These are phyloP conservation scores for Exsudoporus frostii DNA, from an alignment of 768 basidiomycete species.

Conservation along the genomic window DNA sequence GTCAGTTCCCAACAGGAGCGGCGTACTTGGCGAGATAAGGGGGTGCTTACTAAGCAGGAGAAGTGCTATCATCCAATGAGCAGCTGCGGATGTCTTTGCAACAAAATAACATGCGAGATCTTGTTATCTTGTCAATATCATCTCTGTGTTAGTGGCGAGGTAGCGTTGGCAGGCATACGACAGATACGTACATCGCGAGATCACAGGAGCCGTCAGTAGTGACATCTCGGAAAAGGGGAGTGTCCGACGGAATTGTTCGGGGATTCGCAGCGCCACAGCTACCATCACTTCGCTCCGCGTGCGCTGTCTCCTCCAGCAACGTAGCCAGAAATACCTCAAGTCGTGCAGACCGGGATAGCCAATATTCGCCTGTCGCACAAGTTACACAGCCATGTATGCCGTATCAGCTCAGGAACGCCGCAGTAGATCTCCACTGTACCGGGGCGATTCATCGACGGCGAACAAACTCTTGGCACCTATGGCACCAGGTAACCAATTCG, in stretches of 20 bases:
- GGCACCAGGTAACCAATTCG: not conserved
- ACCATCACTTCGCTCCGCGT: too few relatives aligned
- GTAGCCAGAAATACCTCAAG: not conserved
- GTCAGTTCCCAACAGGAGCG: not conserved
- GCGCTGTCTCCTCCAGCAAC: too few relatives aligned
- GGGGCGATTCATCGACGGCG: not conserved
- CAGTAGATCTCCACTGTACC: too few relatives aligned
- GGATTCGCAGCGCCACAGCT: too few relatives aligned
- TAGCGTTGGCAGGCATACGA: slow-evolving; percentile 9
- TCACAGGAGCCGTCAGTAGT: slow-evolving; percentile 7
- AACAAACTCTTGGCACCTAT: not conserved
- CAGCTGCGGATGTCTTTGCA: not conserved
- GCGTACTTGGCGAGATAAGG: slow-evolving; percentile 21
- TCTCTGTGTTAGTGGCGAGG: not conserved
- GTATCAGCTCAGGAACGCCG: not conserved
- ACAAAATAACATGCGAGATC: not conserved
- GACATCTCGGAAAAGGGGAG: too few relatives aligned
- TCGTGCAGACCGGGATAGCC: not conserved
- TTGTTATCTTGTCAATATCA: slow-evolving; percentile 18
- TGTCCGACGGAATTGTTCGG: too few relatives aligned
- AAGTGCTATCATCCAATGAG: slow-evolving; percentile 24
- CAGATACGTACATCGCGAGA: slow-evolving; percentile 5
- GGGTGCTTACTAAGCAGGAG: slow-evolving; percentile 15
- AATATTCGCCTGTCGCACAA: not conserved
- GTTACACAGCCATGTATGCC: not conserved